Base-by-base conservation (phyloP, 345 rosid genomes). In the Aegle marmelos region DNA sequence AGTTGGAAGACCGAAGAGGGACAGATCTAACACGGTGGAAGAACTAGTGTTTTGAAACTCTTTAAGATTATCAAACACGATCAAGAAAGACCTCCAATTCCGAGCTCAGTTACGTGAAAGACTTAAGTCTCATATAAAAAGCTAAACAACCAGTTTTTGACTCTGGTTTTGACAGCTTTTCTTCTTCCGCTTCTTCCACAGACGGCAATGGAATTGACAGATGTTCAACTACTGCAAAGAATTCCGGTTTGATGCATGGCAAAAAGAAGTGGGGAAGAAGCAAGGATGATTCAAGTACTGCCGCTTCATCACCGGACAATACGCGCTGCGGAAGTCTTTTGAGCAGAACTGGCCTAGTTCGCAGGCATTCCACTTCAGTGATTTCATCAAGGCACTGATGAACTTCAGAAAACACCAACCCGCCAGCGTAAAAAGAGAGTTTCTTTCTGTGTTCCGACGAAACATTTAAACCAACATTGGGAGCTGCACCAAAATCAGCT, bases 31-130 rank as follows among this genome's bases (percentile, higher is more conserved):
- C 68, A 73, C 71, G 74, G 88, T 86, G 13, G 86, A 88, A 79
- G 82, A 88, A 76, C 83, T 86, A 7, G 89, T 83, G 45, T 84
- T 83, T 77, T 25, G 86, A 86, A 81, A 24, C 65, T 17, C 82
- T n/a, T n/a, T n/a, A 65, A 57, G 41, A 41, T 22, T 57, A 68
- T 36, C 34, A 67, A 39, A 71, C 65, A 6, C 68, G 75, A 16
- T n/a, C 78, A 63, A 75, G 69, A 39, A 73, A 57, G 37, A 3
- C 71, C 22, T 74, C 67, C 1, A 48, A 6, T n/a, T 41, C 14
- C 22, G 50, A 78, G 27, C 22, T 65, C 30, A 45, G 33, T 34
- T 59, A 57, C 39, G 45, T 41, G 59, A 71, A 65, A 74, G 67
- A 31, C 57, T 54, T 9, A 80, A 48, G 58, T 53, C 45, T 6